Conservation (phyloP, 441 rosid species). For the Flueggea neowawraea region DNA sequence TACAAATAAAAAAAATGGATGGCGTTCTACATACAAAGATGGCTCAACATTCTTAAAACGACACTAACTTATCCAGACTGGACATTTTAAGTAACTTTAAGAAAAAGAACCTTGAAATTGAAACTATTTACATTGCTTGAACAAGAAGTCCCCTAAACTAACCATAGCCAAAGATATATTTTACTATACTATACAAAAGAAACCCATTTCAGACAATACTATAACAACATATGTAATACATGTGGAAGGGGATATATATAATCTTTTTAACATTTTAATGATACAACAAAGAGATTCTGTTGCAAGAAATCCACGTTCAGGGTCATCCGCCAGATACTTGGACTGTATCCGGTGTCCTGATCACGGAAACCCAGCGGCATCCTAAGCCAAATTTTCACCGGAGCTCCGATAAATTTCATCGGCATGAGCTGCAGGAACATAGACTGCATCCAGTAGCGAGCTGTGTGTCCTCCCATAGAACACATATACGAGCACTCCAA, state of each 20-base stretch:
- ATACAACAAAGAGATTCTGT: constrained; percentile 29
- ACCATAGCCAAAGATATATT: background rate
- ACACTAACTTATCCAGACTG: too few species aligned
- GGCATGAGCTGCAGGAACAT: constrained; percentile 70
- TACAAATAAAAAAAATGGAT: too few species aligned
- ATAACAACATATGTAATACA: too few species aligned
- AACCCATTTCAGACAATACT: too few species aligned
- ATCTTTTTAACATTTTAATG: background rate
- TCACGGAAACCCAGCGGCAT: background rate
- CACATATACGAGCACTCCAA: constrained; percentile 65
- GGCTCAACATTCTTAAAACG: too few species aligned
- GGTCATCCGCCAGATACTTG: too few species aligned
- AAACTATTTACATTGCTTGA: constrained; percentile 15
- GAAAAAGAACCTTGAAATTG: background rate
- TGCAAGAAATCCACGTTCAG: constrained; percentile 2
- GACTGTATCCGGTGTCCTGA: background rate
- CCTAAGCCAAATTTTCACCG: constrained; percentile 33
- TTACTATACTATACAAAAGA: constrained; percentile 8
- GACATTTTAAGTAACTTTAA: too few species aligned
- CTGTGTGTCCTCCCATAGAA: constrained; percentile 81
- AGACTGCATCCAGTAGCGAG: constrained; percentile 65
- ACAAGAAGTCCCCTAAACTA: too few species aligned
- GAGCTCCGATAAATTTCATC: constrained; percentile 54
- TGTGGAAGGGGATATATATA: too few species aligned
- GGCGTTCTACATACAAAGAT: too few species aligned